phyloP scores from a whole-genome alignment of 1,139 yeast genomes.

The Diutina siamensis region DNA sequence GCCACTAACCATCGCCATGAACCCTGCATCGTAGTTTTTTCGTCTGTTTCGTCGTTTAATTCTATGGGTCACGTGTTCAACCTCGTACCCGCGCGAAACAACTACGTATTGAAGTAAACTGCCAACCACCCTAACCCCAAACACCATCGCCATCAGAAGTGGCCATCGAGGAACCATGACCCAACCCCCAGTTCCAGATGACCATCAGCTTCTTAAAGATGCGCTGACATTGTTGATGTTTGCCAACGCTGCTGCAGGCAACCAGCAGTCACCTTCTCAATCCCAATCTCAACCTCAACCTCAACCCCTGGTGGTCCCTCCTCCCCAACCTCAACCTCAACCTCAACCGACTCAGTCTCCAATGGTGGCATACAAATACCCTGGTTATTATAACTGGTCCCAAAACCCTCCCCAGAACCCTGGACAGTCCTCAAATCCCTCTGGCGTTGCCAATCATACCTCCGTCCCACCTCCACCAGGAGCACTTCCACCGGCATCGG shows the following conservation, averaged over 20 bases:
- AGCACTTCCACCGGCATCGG: neutral
- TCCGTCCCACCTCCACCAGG: neutral
- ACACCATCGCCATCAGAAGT: neutral
- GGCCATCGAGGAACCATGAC: neutral
- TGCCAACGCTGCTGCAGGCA: conserved; percentile 44
- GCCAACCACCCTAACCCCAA: neutral
- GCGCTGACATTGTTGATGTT: conserved; percentile 59
- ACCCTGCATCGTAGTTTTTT: too few species aligned
- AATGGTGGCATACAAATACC: neutral
- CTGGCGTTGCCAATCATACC: too few species aligned
- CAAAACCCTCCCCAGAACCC: too few species aligned
- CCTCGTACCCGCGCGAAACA: neutral
- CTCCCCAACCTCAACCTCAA: neutral
- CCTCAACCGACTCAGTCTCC: neutral
- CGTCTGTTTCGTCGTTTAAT: neutral
- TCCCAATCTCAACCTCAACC: neutral
- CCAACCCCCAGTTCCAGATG: conserved; percentile 12
- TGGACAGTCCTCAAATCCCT: too few species aligned
- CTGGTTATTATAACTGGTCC: conserved; percentile 2
- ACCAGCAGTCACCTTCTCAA: conserved; percentile 10
- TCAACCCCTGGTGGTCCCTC: neutral
- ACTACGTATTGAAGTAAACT: too few species aligned
- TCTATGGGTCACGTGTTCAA: neutral
- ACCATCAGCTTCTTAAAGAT: conserved; percentile 40
- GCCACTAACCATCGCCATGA: neutral